phyloP scores from a whole-genome alignment of 257 asterid species.

The Penstemon eatonii region DNA sequence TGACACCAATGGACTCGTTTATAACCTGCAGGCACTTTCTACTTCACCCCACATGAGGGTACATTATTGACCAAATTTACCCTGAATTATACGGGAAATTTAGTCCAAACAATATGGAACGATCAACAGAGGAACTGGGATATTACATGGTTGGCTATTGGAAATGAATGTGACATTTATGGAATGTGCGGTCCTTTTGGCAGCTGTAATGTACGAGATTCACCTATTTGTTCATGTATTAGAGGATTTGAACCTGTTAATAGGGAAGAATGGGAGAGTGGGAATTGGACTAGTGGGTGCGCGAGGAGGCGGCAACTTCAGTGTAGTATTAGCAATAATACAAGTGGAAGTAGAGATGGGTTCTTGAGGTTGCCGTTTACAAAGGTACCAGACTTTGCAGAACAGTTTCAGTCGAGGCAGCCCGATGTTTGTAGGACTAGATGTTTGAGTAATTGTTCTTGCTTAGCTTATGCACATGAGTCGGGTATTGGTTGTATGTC shows the following conservation, averaged over 20 bases:
- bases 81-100: conserved; percentile 39
- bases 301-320: conserved; percentile 27
- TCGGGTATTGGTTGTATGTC: conserved; percentile 50
- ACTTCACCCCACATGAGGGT: conserved; percentile 35
- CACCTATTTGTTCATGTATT: conserved; percentile 44
- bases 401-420: conserved; percentile 9
- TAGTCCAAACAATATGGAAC: conserved; percentile 40
- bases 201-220: conserved; percentile 32
- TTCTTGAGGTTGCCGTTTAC: conserved; percentile 31
- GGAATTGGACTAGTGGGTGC: conserved; percentile 50
- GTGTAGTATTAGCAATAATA: conserved; percentile 23
- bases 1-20: too few species aligned
- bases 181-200: conserved; percentile 54
- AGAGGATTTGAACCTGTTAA: conserved; percentile 43
- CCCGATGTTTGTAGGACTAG: conserved; percentile 33
- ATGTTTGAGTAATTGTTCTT: conserved; percentile 53
- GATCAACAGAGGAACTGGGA: conserved; percentile 36
- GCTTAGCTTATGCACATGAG: conserved; percentile 50
- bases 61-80: conserved; percentile 26
- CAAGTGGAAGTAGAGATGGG: conserved; percentile 23
- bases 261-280: conserved; percentile 35
- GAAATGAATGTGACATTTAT: conserved; percentile 41
- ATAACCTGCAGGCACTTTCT: conserved; percentile 22
- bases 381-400: conserved; percentile 47
- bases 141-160: conserved; percentile 30